Evolutionary conservation across 169 alveolate species (phyloP), one percentile per base, ranked within the genome.

Genomic region (Plasmodium sp.): DNA sequence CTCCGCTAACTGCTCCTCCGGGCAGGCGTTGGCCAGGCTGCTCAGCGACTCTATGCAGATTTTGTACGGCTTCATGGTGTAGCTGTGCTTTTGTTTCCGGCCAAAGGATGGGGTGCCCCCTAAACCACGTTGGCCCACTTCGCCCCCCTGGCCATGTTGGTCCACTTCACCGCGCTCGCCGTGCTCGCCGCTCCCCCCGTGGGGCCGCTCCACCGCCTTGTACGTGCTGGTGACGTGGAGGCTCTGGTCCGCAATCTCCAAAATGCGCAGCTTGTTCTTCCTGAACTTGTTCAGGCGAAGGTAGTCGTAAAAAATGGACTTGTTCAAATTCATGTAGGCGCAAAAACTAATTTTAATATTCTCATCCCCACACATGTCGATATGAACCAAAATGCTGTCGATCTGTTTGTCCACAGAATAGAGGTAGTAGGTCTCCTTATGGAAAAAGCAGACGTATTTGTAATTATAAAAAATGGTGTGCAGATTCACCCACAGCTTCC

Each of bases 41-140:
- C 33, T 73, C 14, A 90, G n/a, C 0, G 94, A 1, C 33, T 81
- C 94, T 62, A 90, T 67, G 58, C 83, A 81, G 27, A 90, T 90
- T 58, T 43, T 90, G 72, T 90, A 90, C 31, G 94, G 94, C 22
- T 90, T 90, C 88, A 90, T 90, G 9, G 94, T 90, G 48, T 58
- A 67, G 43, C 94, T 90, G 31, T 90, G 94, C 0, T 79, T 90
- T 5, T 80, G 18, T 18, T 71, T 90, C 48, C 94, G 58, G 48
- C 10, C 80, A 36, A 18, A 90, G 12, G n/a, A 18, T 4, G 56
- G 82, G 1, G 31, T 62, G 22, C 9, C 41, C 12, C 0, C n/a
- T n/a, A n/a, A n/a, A 56, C 5, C 4, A 27, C 0, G 31, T 81
- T 1, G 3, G 72, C 3, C n/a, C n/a, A 22, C 0, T 56, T 16